phyloP scores from a whole-genome alignment of 768 basidiomycete genomes.

The Naematelia aurantialba region DNA sequence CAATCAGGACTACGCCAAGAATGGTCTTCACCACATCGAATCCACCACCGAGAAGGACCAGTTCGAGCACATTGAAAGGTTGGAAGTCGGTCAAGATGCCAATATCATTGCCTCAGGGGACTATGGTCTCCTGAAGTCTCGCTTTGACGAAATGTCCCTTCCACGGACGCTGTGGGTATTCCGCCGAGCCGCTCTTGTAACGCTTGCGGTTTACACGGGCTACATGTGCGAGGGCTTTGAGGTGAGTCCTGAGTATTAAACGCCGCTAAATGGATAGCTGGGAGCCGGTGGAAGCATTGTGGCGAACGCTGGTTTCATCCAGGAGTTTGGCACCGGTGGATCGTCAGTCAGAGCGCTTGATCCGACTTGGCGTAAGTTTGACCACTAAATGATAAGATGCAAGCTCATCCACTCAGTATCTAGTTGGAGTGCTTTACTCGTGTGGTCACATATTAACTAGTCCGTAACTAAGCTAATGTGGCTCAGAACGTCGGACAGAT shows the following conservation, averaged over 20 bases:
- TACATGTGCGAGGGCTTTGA: constrained; percentile 21
- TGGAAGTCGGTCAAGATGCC: not conserved
- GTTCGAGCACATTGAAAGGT: not conserved
- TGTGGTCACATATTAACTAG: not conserved
- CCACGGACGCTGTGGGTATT: constrained; percentile 18
- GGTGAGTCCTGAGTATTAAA: not conserved
- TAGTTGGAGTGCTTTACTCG: constrained; percentile 12
- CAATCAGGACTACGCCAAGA: not conserved
- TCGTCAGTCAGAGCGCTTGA: constrained; percentile 5
- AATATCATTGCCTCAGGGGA: not conserved
- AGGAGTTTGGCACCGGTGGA: constrained; percentile 12
- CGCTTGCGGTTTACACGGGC: constrained; percentile 12
- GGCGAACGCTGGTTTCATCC: constrained; percentile 14
- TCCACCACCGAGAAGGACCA: not conserved
- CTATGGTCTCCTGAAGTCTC: constrained; percentile 6
- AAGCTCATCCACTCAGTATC: constrained; percentile 5
- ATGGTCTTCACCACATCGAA: not conserved
- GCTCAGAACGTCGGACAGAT: constrained; percentile 13
- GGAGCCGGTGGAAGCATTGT: constrained; percentile 12
- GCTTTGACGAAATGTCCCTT: constrained; percentile 16
- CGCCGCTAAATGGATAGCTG: constrained; percentile 1
- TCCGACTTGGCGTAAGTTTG: constrained; percentile 12
- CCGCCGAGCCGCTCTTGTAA: constrained; percentile 6
- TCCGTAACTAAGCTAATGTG: not conserved
- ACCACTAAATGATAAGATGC: not conserved